Percentiles rank a stretch among this genome's conserved stretches.
Evolutionary conservation across 768 basidiomycete genomes (phyloP).

Genomic region (Termitomyces sp.): DNA sequence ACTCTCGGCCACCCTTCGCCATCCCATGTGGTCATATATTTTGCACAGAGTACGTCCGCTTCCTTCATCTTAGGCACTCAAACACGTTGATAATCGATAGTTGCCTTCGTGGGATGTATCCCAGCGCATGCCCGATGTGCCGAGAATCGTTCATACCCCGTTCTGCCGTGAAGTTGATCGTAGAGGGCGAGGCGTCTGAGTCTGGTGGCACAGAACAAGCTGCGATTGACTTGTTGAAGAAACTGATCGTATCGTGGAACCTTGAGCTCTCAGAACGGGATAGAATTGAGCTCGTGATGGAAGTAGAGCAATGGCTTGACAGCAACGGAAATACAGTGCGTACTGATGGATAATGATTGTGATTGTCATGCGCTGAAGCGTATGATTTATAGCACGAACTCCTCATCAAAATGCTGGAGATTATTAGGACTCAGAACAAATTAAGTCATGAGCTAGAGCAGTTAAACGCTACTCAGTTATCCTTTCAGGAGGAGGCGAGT

Average conservation of each 20-base stretch:
- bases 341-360: background rate
- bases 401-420: background rate
- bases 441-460: background rate
- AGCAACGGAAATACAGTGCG: conserved; percentile 1
- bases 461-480: background rate
- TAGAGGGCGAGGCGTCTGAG: background rate
- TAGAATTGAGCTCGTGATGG: background rate
- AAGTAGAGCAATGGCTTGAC: conserved; percentile 4
- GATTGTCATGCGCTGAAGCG: background rate
- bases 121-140: conserved; percentile 12
- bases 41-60: conserved; percentile 54
- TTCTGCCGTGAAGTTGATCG: conserved; percentile 8
- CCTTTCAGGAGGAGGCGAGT: background rate
- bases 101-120: conserved; percentile 9
- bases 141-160: conserved; percentile 4
- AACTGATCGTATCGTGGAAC: conserved; percentile 3
- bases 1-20: conserved; percentile 55
- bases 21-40: conserved; percentile 78
- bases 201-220: background rate
- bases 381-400: background rate
- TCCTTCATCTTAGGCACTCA: background rate
- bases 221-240: background rate
- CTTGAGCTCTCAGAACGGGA: background rate
- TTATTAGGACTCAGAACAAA: background rate
- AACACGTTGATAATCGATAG: background rate